Evolutionary conservation across 169 alveolate species (phyloP), one percentile per base, ranked within the genome.

Genomic region (Cryptosporidium xiaoi): DNA sequence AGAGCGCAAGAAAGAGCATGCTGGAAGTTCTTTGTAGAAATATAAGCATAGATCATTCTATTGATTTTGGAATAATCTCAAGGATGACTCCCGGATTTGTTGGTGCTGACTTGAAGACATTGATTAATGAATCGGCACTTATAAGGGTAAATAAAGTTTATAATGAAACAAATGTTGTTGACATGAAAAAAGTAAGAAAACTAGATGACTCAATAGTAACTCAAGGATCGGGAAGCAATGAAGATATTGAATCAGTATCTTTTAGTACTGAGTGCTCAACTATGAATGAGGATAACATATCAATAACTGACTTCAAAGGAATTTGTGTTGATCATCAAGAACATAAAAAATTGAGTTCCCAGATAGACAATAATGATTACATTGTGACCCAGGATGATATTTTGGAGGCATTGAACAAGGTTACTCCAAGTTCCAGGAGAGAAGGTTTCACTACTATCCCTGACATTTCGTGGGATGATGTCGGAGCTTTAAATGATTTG

Each of bases 371-470:
- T 10, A 24, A 65, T 13, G 65, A 29, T 18, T 77, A 51, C 3
- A n/a, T 12, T 12, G 93, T 95, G n/a, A 85, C 91, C 44, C 90
- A 92, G 69, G 93, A 91, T 44, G 99, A 97, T 90, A 93, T 97
- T 83, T 64, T 84, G 51, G 84, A 84, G 46, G 98, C 98, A 2
- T 82, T 96, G 13, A 90, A 91, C 33, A 92, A 93, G 65, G 96
- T 97, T 2, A 95, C 96, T 84, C 98, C 98, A 7, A 93, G 97
- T 44, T 96, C 98, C 33, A 92, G 96, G 90, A 93, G 99, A 91
- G 99, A 97, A 91, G 99, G 99, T 10, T 97, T 97, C 83, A 91
- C 98, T 6, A 96, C 98, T 20, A 96, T 97, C 53, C 99, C 99
- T 1, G 97, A 96, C 92, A 97, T 97, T 13, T 91, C 97, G 40